A percentile compares a stretch with the other conserved stretches of the same genome.
Evolutionary conservation across 164 flowering plant genomes (phyloP).

Genomic region (Vitis riparia): DNA sequence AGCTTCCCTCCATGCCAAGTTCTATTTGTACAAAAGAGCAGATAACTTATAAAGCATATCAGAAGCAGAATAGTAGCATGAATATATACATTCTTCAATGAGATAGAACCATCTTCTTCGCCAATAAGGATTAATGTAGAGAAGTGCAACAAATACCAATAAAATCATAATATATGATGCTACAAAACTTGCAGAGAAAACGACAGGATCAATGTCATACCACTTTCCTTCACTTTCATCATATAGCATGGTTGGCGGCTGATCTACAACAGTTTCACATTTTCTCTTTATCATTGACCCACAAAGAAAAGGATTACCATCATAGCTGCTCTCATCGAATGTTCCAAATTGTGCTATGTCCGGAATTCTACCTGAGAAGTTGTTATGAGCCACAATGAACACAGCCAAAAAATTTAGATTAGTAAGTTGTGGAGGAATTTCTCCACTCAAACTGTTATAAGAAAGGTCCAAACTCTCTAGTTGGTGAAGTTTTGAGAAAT

Average conservation of each 20-base stretch:
- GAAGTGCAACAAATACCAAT: not conserved
- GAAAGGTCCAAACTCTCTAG: constrained; percentile 14
- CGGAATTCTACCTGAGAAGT: constrained; percentile 7
- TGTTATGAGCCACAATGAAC: constrained; percentile 10
- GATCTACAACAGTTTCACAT: not conserved
- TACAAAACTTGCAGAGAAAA: not conserved
- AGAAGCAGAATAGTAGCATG: no score
- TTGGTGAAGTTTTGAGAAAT: not conserved
- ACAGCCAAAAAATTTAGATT: not conserved
- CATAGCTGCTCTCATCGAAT: not conserved
- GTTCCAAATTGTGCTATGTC: not conserved
- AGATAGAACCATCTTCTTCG: not conserved
- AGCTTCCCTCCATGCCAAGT: no score
- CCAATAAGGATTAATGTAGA: constrained; percentile 6
- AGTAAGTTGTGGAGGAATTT: not conserved
- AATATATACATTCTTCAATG: no score
- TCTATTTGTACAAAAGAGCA: no score
- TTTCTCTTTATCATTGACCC: not conserved
- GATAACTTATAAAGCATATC: no score
- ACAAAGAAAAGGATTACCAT: constrained; percentile 6
- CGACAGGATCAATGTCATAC: not conserved
- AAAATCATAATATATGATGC: not conserved
- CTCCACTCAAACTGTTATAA: not conserved
- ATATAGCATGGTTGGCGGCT: no score
- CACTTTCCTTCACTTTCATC: not conserved